Percentiles rank a stretch among this genome's conserved stretches.
phyloP scores from a whole-genome alignment of 371 early-diverging fungal genomes.

The Haplosporangium sp. region DNA sequence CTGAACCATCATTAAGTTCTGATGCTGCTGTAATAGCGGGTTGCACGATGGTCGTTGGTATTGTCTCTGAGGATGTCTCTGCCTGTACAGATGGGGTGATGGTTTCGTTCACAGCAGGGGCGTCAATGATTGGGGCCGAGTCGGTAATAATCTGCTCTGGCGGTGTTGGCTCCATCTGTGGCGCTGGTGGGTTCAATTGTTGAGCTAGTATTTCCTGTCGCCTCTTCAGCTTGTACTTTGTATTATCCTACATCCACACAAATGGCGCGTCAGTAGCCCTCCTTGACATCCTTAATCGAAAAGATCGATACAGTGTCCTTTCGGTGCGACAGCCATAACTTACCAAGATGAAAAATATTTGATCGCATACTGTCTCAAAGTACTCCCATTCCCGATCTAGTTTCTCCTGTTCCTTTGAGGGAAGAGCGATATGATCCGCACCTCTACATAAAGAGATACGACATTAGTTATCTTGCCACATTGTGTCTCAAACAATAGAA shows the following conservation, averaged over 20 bases:
- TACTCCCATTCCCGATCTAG: conserved; percentile 55
- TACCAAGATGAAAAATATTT: conserved; percentile 50
- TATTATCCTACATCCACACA: conserved; percentile 29
- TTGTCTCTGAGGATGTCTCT: background rate
- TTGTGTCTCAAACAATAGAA: background rate
- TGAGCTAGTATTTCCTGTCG: conserved; percentile 20
- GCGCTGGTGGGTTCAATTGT: conserved; percentile 28
- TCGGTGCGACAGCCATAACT: background rate
- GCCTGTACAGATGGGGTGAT: background rate
- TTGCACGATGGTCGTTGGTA: background rate
- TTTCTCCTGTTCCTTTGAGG: conserved; percentile 50
- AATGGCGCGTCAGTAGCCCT: background rate
- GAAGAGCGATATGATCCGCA: conserved; percentile 44
- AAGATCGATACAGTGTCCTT: too few species aligned
- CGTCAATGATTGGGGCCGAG: background rate
- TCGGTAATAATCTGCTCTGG: background rate
- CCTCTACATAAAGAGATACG: conserved; percentile 16
- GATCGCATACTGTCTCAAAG: conserved; percentile 55
- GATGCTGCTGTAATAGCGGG: conserved; percentile 2
- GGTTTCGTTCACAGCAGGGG: background rate
- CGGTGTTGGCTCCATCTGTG: background rate
- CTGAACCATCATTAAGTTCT: background rate
- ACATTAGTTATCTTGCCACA: background rate
- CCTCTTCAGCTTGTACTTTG: conserved; percentile 45
- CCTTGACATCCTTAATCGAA: too few species aligned